Conservation (phyloP, 2,329 filamentous ascomycete genomes). For the Fusarium lyarnte region DNA sequence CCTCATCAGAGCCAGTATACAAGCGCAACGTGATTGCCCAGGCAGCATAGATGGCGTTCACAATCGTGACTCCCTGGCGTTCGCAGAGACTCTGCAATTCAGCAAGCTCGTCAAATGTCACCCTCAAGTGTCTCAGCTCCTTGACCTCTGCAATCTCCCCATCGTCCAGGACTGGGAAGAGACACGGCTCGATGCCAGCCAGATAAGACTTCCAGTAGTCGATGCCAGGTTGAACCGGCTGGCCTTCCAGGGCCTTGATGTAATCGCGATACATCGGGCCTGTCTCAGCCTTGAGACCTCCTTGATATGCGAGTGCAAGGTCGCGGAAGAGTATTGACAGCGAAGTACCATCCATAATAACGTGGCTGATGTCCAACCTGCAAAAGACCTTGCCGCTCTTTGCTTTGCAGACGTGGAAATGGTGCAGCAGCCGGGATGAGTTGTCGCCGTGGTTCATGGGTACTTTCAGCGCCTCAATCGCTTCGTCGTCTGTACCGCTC, state of each 20-base stretch:
- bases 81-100: slow-evolving; percentile 21
- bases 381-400: slow-evolving; percentile 38
- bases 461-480: not conserved
- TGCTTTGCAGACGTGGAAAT: slow-evolving; percentile 30
- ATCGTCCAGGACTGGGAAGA: slow-evolving; percentile 32
- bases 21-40: slow-evolving; percentile 33
- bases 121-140: slow-evolving; percentile 28
- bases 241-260: slow-evolving; percentile 17
- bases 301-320: slow-evolving; percentile 23
- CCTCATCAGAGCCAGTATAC: slow-evolving; percentile 57
- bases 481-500: slow-evolving; percentile 21
- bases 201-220: slow-evolving; percentile 32
- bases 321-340: slow-evolving; percentile 36
- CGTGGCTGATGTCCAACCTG: slow-evolving; percentile 36
- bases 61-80: slow-evolving; percentile 17
- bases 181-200: slow-evolving; percentile 24
- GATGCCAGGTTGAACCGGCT: slow-evolving; percentile 1
- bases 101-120: slow-evolving; percentile 27
- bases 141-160: slow-evolving; percentile 4
- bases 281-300: not conserved
- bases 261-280: slow-evolving; percentile 33
- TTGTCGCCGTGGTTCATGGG: slow-evolving; percentile 6
- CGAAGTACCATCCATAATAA: slow-evolving; percentile 36
- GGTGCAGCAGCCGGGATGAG: slow-evolving; percentile 8
- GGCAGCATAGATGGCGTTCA: slow-evolving; percentile 35